phyloP scores from a whole-genome alignment of 2,329 filamentous ascomycete species.

The Geosmithia putterillii region DNA sequence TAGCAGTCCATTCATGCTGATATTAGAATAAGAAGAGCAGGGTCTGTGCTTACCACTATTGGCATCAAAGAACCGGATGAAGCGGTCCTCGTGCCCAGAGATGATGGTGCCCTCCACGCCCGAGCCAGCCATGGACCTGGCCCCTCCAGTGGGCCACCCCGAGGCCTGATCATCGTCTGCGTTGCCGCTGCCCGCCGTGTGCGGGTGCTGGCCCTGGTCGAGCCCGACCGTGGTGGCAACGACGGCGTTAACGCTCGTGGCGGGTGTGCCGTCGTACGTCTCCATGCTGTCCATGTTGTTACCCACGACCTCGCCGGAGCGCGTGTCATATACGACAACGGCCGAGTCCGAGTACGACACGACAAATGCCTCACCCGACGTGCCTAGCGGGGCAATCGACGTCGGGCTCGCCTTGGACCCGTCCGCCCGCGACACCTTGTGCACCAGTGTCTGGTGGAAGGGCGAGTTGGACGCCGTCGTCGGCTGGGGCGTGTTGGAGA shows the following conservation, averaged over 20 bases:
- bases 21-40: neutral
- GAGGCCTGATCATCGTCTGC: constrained; percentile 59
- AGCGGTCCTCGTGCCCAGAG: constrained; percentile 91
- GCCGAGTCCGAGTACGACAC: constrained; percentile 86
- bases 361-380: constrained; percentile 76
- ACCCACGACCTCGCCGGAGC: constrained; percentile 81
- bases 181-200: constrained; percentile 38
- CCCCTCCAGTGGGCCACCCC: constrained; percentile 68
- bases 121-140: constrained; percentile 51
- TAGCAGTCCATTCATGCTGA: neutral
- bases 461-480: constrained; percentile 75
- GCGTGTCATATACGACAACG: constrained; percentile 83
- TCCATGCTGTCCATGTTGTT: constrained; percentile 86
- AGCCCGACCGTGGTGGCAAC: constrained; percentile 77
- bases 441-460: constrained; percentile 79
- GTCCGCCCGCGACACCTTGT: constrained; percentile 65
- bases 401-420: constrained; percentile 64
- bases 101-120: constrained; percentile 90
- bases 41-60: constrained; percentile 71
- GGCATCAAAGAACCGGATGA: constrained; percentile 94
- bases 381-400: constrained; percentile 80
- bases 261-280: constrained; percentile 74
- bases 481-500: constrained; percentile 81
- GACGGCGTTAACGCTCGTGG: constrained; percentile 78
- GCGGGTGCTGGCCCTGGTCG: constrained; percentile 50